Base-by-base conservation (phyloP, 2,329 filamentous ascomycete genomes). In the Cladorrhinum sp. region DNA sequence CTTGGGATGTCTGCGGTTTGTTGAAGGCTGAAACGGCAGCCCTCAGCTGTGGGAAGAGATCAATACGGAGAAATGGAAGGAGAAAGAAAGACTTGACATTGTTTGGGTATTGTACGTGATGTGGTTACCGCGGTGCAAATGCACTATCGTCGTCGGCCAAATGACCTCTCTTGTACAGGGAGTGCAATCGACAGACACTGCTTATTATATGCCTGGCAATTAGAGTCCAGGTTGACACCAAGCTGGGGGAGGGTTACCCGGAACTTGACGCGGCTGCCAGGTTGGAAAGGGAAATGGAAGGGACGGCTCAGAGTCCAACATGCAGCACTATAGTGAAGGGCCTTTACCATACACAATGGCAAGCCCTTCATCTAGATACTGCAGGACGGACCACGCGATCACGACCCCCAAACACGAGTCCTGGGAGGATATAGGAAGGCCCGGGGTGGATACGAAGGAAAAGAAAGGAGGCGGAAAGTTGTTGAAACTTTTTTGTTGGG, bases 1-100 rank as follows among this genome's bases (percentile, higher is more conserved):
- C 68, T 73, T 89, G 53, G 85, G 85, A 1, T 90, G 88, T 65
- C 75, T 87, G 55, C 68, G 66, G 12, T 67, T 67, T 52, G 55
- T 68, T 18, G 68, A 69, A 55, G 66, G 66, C 4, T 72, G 66
- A 68, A 33, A 10, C 9, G 28, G 49, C 46, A 49, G 16, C 5
- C 4, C 55, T 28, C 12, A 20, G 5, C 2, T 28, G 28, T 36
- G 18, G 30, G 23, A 50, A 51, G 18, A 23, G 46, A 49, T 49
- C 46, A 5, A 56, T 9, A 4, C 4, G n/a, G 21, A 8, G 21
- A 56, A 16, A 24, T 39, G n/a, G 18, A 26, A 42, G 3, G 23
- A 3, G 36, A 42, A 56, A 18, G 53, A 46, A 46, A 18, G 12
- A 42, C 14, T 46, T 46, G 42, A 2, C 36, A 23, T 20, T 54